Evolutionary conservation across 1,284 basidiomycete genomes (phyloP), one percentile per base, ranked within the genome.

Genomic region (Irpex lacteus): DNA sequence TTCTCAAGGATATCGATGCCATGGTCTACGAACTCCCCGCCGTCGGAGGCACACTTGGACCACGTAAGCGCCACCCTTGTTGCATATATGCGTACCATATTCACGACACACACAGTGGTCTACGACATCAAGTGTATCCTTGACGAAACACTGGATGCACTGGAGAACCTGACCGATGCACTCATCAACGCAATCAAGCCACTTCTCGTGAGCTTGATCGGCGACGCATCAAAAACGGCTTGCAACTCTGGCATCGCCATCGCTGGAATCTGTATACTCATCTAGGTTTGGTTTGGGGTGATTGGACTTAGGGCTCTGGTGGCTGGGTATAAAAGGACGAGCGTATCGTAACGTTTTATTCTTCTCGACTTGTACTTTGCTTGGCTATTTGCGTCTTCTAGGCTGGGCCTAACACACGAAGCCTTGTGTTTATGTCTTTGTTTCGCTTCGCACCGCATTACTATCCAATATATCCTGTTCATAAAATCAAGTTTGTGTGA

Each of bases 21-120:
- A 58, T 84, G 6, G 73, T 82, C 7, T 64, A 76, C 47, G 68
- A 74, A 11, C 60, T 82, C 59, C 85, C 85, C 1, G 66, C 71
- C 5, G 69, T 87, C 13, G 85, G 82, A 18, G 81, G 82, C 13
- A 61, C 80, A n/a, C 70, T 88, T 50, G 86, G 78, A 44, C 84
- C 84, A 2, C 78, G 87, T 89, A 70, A 73, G 86, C 79, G 4
- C 36, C 19, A 47, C 7, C 60, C 60, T 18, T 63, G 11, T 40
- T 11, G 38, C 9, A 7, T 6, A n/a, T 38, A 13, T 26, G 38
- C 57, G 38, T 54, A 19, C 18, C 50, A 54, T 59, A 61, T 60
- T 53, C 37, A n/a, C 49, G 4, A 53, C 13, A 11, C 52, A 71
- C 36, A 19, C 62, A 85, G 83, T 80, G 60, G 72, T 83, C 7